Evolutionary conservation across 441 rosid species (phyloP), one percentile per base, ranked within the genome.

Genomic region (Viola pubescens): DNA sequence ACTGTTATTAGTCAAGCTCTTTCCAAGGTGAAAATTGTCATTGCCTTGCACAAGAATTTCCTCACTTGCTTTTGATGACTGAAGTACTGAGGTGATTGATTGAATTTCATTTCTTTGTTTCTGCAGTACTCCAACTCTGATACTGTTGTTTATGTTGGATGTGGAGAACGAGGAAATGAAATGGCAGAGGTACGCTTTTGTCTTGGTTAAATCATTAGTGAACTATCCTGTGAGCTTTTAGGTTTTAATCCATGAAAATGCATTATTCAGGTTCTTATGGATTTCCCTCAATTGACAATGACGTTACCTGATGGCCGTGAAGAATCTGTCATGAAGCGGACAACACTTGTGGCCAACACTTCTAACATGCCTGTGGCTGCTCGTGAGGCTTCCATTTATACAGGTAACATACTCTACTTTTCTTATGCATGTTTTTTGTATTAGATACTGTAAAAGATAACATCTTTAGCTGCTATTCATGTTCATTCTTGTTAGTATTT

Each of bases 291-390:
- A 94, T 75, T 90, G 87, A 94, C 99, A 55, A 94, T 90, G 99
- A 90, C 97, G 56, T 75, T 94, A 75, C 96, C 97, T 70, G 99
- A 94, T 87, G 99, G 99, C 50, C 98, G 98, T 67, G 99, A 94
- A 82, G 99, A 94, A 77, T 94, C 99, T 81, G 99, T 94, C 75
- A 94, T 94, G 99, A 94, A 94, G 82, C 91, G 98, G 38, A 91
- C 97, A 49, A 94, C 94, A 43, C 92, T 94, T 71, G 98, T 94
- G 61, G 99, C 99, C 64, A 94, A 91, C 73, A 94, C 99, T 70
- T 94, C 98, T 63, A 94, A 87, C 78, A 94, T 91, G 98, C 99
- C 98, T 50, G 98, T 91, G 79, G 98, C 98, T 76, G 97, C 99
- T 68, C 90, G 97, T 62, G 98, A 94, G 76, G 99, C 99, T 63